Conservation (phyloP, 2,329 filamentous ascomycete genomes). For the Phyllosticta paracitricarpa region DNA sequence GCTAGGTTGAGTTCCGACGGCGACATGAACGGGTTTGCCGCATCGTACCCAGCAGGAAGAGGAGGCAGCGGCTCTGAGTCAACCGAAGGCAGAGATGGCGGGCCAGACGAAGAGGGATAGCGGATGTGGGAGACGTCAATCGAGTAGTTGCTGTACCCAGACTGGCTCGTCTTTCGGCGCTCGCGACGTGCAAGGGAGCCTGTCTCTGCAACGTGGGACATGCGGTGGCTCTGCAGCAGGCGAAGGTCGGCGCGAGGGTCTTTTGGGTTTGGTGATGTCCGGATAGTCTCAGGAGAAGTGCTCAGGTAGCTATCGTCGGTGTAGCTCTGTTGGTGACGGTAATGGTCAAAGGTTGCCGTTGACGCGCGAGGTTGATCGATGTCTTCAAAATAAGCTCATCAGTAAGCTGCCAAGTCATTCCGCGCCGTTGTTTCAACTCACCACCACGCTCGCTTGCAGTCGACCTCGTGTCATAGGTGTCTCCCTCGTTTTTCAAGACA, state of each 20-base stretch:
- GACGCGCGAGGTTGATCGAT: not conserved
- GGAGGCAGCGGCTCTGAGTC: conserved; percentile 10
- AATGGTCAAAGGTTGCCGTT: not conserved
- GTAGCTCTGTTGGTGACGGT: not conserved
- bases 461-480: not conserved
- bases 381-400: not conserved
- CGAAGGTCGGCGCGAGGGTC: conserved; percentile 9
- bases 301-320: not conserved
- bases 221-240: conserved; percentile 36
- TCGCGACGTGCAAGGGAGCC: conserved; percentile 35
- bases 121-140: conserved; percentile 16
- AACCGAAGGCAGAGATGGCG: conserved; percentile 1
- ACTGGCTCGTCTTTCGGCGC: conserved; percentile 24
- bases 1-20: conserved; percentile 12
- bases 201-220: conserved; percentile 42
- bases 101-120: conserved; percentile 1
- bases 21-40: conserved; percentile 11
- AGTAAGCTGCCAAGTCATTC: not conserved
- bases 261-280: conserved; percentile 9
- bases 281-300: not conserved
- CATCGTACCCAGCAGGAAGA: conserved; percentile 13
- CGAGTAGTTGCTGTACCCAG: conserved; percentile 27
- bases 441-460: not conserved
- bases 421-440: not conserved
- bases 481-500: conserved; percentile 12